Evolutionary conservation across 768 basidiomycete species (phyloP).

Genomic region (Boletus rufocinnamomeus): DNA sequence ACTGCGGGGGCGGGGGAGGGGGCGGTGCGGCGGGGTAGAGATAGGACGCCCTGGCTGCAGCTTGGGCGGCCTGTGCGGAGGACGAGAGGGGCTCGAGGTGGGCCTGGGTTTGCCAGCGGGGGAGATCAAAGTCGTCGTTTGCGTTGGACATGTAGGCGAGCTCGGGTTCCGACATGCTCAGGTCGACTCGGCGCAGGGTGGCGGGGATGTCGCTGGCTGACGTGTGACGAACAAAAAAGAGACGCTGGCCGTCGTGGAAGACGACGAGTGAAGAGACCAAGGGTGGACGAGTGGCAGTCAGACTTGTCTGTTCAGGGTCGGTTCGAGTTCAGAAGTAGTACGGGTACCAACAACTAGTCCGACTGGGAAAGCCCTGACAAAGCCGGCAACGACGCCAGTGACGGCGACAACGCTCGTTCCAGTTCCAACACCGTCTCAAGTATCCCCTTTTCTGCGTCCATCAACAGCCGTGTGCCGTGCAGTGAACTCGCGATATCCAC

Average conservation of each 20-base stretch:
- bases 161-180: conserved; percentile 71
- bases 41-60: conserved; percentile 52
- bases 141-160: conserved; percentile 71
- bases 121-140: conserved; percentile 80
- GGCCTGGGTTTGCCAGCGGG: conserved; percentile 54
- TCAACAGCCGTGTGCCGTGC: conserved; percentile 47
- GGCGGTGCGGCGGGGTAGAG: conserved; percentile 44
- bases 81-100: conserved; percentile 51
- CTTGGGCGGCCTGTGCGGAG: conserved; percentile 60
- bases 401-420: conserved; percentile 19
- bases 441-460: conserved; percentile 64
- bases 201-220: neutral
- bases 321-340: conserved; percentile 11
- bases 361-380: neutral
- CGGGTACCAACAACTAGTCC: neutral
- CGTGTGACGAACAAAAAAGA: neutral
- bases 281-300: neutral
- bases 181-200: neutral
- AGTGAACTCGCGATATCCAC: conserved; percentile 58
- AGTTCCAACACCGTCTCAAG: conserved; percentile 47
- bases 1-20: conserved; percentile 52
- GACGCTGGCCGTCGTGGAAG: conserved; percentile 18
- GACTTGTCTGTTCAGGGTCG: conserved; percentile 34
- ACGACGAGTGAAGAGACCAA: conserved; percentile 14
- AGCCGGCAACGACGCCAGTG: neutral